phyloP scores from a whole-genome alignment of 352 stramenopile species.

The Globisporangium cylindrosporum region DNA sequence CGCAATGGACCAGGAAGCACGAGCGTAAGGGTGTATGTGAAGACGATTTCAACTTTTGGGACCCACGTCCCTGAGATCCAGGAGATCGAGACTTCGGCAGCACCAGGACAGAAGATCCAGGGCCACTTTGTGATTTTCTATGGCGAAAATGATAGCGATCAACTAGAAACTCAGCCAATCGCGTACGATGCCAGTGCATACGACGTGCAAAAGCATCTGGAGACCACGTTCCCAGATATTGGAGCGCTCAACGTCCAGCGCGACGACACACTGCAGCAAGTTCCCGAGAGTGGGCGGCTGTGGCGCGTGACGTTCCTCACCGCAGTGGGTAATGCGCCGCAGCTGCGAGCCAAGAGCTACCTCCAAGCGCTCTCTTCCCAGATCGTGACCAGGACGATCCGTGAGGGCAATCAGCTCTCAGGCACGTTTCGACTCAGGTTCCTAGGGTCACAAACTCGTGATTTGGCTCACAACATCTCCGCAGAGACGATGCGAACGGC shows the following conservation, averaged over 20 bases:
- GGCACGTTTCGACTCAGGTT: constrained; percentile 87
- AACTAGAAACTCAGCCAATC: constrained; percentile 42
- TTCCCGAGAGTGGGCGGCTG: constrained; percentile 59
- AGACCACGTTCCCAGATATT: constrained; percentile 53
- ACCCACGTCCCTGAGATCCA: constrained; percentile 89
- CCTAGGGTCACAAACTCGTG: constrained; percentile 43
- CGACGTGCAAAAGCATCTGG: constrained; percentile 50
- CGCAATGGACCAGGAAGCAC: constrained; percentile 92
- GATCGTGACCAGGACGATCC: constrained; percentile 67
- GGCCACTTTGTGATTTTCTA: constrained; percentile 71
- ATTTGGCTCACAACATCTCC: constrained; percentile 66
- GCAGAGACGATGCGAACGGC: constrained; percentile 50
- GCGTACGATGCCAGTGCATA: constrained; percentile 70
- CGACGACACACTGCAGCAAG: constrained; percentile 49
- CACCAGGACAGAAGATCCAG: constrained; percentile 83
- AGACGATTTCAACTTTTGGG: constrained; percentile 89
- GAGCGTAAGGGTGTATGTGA: constrained; percentile 89
- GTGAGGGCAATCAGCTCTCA: constrained; percentile 84
- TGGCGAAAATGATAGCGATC: constrained; percentile 4
- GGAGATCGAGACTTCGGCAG: constrained; percentile 79
- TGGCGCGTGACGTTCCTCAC: constrained; percentile 92
- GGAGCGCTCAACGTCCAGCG: constrained; percentile 47
- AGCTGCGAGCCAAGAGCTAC: constrained; percentile 64
- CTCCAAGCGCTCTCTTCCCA: constrained; percentile 75
- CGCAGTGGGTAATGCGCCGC: constrained; percentile 77